These are phyloP conservation scores for Periconia sp. DNA, from an alignment of 2,329 filamentous ascomycete genomes.

Conservation along the genomic window DNA sequence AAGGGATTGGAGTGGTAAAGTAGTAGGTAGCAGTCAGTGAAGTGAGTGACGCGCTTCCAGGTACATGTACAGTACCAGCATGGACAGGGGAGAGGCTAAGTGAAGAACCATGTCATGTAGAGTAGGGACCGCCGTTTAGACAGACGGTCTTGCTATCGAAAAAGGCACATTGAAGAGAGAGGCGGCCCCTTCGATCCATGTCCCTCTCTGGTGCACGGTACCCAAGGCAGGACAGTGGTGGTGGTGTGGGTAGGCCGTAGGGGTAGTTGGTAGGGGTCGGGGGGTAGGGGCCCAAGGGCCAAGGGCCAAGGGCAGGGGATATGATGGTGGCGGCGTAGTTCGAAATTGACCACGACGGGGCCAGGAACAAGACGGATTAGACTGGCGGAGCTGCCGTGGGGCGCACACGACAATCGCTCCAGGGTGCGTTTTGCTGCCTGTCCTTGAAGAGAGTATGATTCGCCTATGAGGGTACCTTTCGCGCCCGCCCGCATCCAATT, in stretches of 20 bases:
- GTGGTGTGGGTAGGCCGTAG: too few relatives aligned
- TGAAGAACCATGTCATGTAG: slow-evolving; percentile 30
- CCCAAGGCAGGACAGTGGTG: too few relatives aligned
- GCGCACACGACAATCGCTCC: slow-evolving; percentile 8
- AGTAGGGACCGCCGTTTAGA: slow-evolving; percentile 36
- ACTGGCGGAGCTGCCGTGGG: slow-evolving; percentile 22
- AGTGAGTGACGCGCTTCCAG: slow-evolving; percentile 23
- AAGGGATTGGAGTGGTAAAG: slow-evolving; percentile 28
- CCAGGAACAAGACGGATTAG: slow-evolving; percentile 24
- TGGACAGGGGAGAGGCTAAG: slow-evolving; percentile 22
- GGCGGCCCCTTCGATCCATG: slow-evolving; percentile 29
- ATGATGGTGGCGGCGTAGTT: slow-evolving; percentile 19
- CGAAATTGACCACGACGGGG: slow-evolving; percentile 20
- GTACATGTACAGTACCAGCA: slow-evolving; percentile 24
- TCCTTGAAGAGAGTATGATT: slow-evolving; percentile 16
- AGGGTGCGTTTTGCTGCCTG: too few relatives aligned
- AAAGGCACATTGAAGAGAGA: slow-evolving; percentile 19
- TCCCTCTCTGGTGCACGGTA: slow-evolving; percentile 18
- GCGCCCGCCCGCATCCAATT: slow-evolving; percentile 1
- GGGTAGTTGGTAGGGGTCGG: too few relatives aligned
- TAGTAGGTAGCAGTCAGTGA: slow-evolving; percentile 10
- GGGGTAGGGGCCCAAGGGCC: too few relatives aligned
- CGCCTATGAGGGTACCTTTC: slow-evolving; percentile 2
- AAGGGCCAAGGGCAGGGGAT: slow-evolving; percentile 23
- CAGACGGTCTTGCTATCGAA: slow-evolving; percentile 19